Evolutionary conservation across 495 filamentous ascomycete species (phyloP).

Genomic region (Hypoxylon lienhwacheense): DNA sequence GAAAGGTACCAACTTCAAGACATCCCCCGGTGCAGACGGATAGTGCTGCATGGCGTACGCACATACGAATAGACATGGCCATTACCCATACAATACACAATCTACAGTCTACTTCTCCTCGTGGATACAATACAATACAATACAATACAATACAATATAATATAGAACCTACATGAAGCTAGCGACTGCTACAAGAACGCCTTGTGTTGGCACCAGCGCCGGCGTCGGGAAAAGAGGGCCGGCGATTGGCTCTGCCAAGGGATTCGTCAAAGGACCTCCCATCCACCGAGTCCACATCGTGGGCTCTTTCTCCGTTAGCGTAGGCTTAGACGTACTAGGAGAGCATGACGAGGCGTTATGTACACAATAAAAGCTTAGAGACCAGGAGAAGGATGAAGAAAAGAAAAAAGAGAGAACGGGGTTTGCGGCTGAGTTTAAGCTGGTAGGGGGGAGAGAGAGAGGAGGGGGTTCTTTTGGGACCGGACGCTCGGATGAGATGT

Average conservation of each 20-base stretch:
- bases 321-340: constrained; percentile 14
- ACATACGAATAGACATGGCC: neutral
- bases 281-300: constrained; percentile 25
- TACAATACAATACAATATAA: no score
- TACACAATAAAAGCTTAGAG: no score
- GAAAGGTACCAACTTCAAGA: constrained; percentile 6
- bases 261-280: constrained; percentile 14
- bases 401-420: no score
- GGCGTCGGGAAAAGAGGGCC: constrained; percentile 9
- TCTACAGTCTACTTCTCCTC: no score
- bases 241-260: constrained; percentile 12
- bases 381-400: no score
- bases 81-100: no score
- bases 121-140: no score
- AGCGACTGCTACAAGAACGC: constrained; percentile 11
- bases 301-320: constrained; percentile 21
- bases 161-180: no score
- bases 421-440: constrained; percentile 30
- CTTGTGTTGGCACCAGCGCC: constrained; percentile 12
- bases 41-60: neutral
- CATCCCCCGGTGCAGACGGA: neutral
- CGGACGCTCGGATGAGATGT: constrained; percentile 14
- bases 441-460: no score
- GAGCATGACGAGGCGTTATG: constrained; percentile 19
- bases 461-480: no score